These are phyloP conservation scores for Selaginella tamariscina DNA, from an alignment of 75 land plant genomes.

Conservation along the genomic window DNA sequence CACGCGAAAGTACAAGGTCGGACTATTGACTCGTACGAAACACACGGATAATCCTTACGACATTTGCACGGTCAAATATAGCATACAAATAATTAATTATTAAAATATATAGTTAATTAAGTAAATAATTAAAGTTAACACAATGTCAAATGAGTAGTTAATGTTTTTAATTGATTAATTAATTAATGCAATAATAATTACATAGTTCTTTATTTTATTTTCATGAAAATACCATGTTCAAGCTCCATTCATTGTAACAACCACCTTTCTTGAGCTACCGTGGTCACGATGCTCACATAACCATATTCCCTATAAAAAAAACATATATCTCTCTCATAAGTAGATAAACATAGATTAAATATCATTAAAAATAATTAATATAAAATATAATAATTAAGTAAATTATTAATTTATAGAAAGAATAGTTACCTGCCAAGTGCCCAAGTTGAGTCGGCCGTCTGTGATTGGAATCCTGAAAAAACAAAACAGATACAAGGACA, in stretches of 20 bases:
- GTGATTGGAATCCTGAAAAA: constrained; percentile 75
- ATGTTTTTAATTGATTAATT: no score
- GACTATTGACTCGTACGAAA: no score
- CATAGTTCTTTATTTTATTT: no score
- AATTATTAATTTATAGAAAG: neutral
- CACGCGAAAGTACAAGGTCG: no score
- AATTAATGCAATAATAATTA: no score
- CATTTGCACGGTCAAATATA: no score
- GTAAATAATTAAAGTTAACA: no score
- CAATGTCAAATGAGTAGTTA: no score
- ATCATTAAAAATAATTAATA: neutral
- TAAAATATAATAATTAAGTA: neutral
- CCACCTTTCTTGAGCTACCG: constrained; percentile 39
- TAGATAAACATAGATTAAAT: constrained; percentile 6
- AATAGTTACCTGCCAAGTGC: constrained; percentile 92
- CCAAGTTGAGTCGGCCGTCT: constrained; percentile 75
- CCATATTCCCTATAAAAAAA: constrained; percentile 49
- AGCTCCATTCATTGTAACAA: constrained; percentile 49
- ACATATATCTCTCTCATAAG: neutral
- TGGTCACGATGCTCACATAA: constrained; percentile 61
- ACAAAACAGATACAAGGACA: constrained; percentile 5
- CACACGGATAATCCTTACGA: no score
- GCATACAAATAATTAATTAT: no score
- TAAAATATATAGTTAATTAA: no score
- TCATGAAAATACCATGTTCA: constrained; percentile 7